Evolutionary conservation across 345 rosid genomes (phyloP).

Genomic region (Linum lewisii): DNA sequence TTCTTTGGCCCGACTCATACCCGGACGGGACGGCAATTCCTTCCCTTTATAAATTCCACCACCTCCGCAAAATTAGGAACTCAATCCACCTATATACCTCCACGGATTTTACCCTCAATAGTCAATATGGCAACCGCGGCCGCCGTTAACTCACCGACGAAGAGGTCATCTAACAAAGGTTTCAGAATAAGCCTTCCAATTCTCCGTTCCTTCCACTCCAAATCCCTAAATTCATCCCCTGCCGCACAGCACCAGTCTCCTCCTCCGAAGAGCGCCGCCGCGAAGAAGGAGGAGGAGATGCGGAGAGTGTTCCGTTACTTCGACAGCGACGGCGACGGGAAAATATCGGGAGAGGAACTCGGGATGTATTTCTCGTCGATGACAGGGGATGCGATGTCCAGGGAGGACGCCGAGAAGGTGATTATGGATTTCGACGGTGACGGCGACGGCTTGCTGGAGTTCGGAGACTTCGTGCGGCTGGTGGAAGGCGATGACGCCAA

Average conservation of each 20-base stretch:
- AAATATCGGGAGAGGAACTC: slow-evolving; percentile 64
- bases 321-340: slow-evolving; percentile 66
- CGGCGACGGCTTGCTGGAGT: slow-evolving; percentile 56
- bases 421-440: slow-evolving; percentile 54
- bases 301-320: slow-evolving; percentile 50
- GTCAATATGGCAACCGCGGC: slow-evolving; percentile 8
- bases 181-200: slow-evolving; percentile 11
- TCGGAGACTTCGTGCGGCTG: slow-evolving; percentile 51
- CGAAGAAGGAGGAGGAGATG: slow-evolving; percentile 24
- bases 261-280: not conserved
- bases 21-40: too few relatives aligned
- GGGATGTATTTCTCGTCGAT: slow-evolving; percentile 53
- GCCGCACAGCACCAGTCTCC: not conserved
- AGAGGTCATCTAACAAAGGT: slow-evolving; percentile 12
- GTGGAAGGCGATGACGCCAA: slow-evolving; percentile 34
- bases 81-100: too few relatives aligned
- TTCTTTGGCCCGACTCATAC: too few relatives aligned
- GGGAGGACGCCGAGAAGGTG: slow-evolving; percentile 43
- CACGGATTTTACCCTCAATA: too few relatives aligned
- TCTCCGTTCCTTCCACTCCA: not conserved
- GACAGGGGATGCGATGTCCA: slow-evolving; percentile 60
- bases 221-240: slow-evolving; percentile 1
- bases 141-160: slow-evolving; percentile 7
- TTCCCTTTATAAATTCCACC: not conserved
- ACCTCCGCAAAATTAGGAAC: not conserved